These are phyloP conservation scores for Mediolabrus comicus DNA, from an alignment of 108 stramenopile species.

Conservation along the genomic window DNA sequence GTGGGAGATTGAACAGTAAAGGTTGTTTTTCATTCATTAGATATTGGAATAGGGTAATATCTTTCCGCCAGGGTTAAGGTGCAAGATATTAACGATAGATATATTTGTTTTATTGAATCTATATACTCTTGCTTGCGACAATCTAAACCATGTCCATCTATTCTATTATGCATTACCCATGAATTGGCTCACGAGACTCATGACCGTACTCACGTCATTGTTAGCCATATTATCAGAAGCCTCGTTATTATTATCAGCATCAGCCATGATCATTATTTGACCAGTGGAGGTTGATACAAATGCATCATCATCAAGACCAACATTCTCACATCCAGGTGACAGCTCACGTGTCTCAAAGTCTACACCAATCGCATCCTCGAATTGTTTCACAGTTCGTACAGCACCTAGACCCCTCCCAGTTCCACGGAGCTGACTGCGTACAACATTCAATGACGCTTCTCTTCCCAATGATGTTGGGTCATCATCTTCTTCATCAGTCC, in stretches of 20 bases:
- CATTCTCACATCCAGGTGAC: slow-evolving; percentile 8
- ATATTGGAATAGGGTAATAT: too few relatives aligned
- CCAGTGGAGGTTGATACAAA: slow-evolving; percentile 4
- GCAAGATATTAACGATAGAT: neutral
- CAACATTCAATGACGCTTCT: slow-evolving; percentile 16
- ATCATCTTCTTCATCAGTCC: neutral
- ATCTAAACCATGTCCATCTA: too few relatives aligned
- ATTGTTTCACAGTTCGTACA: slow-evolving; percentile 42
- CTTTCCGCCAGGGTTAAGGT: neutral
- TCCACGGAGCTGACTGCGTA: slow-evolving; percentile 30
- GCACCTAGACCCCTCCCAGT: slow-evolving; percentile 37
- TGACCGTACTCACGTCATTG: slow-evolving; percentile 4
- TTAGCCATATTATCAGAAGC: neutral
- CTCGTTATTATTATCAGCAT: neutral
- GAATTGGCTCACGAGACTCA: slow-evolving; percentile 4
- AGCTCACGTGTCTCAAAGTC: slow-evolving; percentile 37
- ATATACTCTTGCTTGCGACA: neutral
- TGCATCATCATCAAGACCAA: neutral
- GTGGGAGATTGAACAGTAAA: neutral
- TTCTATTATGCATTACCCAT: neutral
- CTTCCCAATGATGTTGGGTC: neutral
- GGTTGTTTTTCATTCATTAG: neutral
- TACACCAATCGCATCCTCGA: slow-evolving; percentile 46
- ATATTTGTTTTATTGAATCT: neutral
- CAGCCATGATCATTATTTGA: neutral